Evolutionary conservation across 257 asterid genomes (phyloP).

Genomic region (Lithospermum erythrorhizon): DNA sequence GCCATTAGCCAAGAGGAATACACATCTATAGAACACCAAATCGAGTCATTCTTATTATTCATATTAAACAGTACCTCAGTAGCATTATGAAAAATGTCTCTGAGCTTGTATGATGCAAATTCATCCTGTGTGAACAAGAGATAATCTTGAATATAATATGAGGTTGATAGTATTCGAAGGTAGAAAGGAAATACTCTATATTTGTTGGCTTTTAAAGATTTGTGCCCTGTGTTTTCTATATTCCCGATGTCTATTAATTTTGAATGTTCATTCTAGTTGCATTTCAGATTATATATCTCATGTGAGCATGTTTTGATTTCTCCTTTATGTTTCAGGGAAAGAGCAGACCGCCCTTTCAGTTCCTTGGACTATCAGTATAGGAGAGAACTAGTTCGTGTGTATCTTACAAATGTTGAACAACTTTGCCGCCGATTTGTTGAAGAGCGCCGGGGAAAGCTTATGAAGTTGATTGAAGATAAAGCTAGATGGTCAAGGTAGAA

Average conservation of each 20-base stretch:
- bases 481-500: constrained; percentile 85
- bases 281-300: neutral
- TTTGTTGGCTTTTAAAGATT: neutral
- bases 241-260: neutral
- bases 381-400: constrained; percentile 88
- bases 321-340: constrained; percentile 52
- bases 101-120: too few relatives aligned
- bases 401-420: constrained; percentile 86
- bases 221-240: neutral
- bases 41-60: too few relatives aligned
- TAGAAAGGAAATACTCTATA: neutral
- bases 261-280: neutral
- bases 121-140: neutral
- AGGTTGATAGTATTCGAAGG: neutral
- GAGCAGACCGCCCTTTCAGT: constrained; percentile 82
- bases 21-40: too few relatives aligned
- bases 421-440: constrained; percentile 84
- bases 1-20: too few relatives aligned
- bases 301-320: neutral
- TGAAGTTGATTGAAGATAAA: constrained; percentile 73
- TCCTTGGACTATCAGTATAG: constrained; percentile 83
- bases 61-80: too few relatives aligned
- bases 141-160: neutral
- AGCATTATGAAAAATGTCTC: too few relatives aligned
- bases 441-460: constrained; percentile 64